Conservation (phyloP, 768 basidiomycete genomes). For the Suillus sp. region DNA sequence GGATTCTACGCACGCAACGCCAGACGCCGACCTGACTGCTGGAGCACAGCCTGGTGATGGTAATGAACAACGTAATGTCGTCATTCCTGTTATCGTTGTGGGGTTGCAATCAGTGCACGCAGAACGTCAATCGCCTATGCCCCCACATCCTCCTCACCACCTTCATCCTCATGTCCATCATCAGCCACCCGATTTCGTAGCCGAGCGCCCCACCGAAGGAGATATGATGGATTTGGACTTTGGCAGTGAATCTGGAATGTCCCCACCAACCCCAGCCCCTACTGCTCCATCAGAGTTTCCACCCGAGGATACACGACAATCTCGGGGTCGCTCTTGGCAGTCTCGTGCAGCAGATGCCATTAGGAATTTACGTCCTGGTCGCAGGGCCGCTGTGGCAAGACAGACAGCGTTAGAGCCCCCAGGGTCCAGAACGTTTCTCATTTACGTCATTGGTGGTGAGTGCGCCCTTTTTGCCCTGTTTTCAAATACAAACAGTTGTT, state of each 20-base stretch:
- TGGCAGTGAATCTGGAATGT: conserved; percentile 13
- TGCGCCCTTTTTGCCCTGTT: conserved; percentile 11
- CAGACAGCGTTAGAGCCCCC: conserved; percentile 25
- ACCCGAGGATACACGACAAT: conserved; percentile 18
- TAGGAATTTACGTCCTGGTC: conserved; percentile 51
- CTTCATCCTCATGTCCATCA: conserved; percentile 14
- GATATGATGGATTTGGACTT: conserved; percentile 31
- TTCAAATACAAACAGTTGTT: conserved; percentile 13
- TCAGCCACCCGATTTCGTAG: conserved; percentile 20
- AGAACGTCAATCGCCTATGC: conserved; percentile 37
- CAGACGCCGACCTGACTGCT: conserved; percentile 14
- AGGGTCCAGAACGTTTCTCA: conserved; percentile 76
- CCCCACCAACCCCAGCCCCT: conserved; percentile 23
- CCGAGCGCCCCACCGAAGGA: conserved; percentile 22
- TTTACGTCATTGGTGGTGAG: conserved; percentile 85
- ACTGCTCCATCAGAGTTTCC: conserved; percentile 19
- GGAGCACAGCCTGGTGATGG: conserved; percentile 9
- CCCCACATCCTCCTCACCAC: conserved; percentile 19
- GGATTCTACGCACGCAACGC: conserved; percentile 16
- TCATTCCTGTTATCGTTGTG: conserved; percentile 83
- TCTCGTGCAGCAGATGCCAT: conserved; percentile 65
- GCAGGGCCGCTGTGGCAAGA: conserved; percentile 25
- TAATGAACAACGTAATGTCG: conserved; percentile 43
- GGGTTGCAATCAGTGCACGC: conserved; percentile 75
- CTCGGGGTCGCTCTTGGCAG: conserved; percentile 52